Percentiles rank a stretch among this genome's conserved stretches.
Conservation (phyloP, 345 rosid genomes). For the Eucalyptus marginata region DNA sequence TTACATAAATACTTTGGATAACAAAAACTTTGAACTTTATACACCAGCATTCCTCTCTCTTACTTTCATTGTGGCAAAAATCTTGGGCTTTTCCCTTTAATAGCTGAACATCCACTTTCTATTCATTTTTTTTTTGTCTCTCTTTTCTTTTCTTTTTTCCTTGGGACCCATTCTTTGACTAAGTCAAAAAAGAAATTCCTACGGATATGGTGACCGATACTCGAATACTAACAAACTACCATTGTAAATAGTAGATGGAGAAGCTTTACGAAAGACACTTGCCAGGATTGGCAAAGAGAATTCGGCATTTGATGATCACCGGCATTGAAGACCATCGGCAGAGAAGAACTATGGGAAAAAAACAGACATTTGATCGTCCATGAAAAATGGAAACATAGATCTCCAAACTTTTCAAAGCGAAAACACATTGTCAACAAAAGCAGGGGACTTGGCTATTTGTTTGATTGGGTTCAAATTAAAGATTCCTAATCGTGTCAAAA, state of each 20-base stretch:
- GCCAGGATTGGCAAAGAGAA: background rate
- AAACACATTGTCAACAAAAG: background rate
- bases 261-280: background rate
- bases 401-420: background rate
- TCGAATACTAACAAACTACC: background rate
- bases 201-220: background rate
- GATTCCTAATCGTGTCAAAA: background rate
- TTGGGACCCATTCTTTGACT: background rate
- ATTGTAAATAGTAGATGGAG: background rate
- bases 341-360: background rate
- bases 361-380: background rate
- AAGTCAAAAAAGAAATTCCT: background rate
- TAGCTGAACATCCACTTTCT: background rate
- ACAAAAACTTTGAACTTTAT: background rate
- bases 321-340: background rate
- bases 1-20: background rate
- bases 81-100: background rate
- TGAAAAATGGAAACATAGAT: background rate
- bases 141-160: accelerated
- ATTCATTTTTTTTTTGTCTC: too few relatives aligned
- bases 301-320: background rate
- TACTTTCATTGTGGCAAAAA: background rate
- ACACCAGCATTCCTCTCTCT: background rate
- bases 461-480: background rate
- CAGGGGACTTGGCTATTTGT: background rate